These are phyloP conservation scores for Xylaria sp. DNA, from an alignment of 2,329 filamentous ascomycete species.

Conservation along the genomic window DNA sequence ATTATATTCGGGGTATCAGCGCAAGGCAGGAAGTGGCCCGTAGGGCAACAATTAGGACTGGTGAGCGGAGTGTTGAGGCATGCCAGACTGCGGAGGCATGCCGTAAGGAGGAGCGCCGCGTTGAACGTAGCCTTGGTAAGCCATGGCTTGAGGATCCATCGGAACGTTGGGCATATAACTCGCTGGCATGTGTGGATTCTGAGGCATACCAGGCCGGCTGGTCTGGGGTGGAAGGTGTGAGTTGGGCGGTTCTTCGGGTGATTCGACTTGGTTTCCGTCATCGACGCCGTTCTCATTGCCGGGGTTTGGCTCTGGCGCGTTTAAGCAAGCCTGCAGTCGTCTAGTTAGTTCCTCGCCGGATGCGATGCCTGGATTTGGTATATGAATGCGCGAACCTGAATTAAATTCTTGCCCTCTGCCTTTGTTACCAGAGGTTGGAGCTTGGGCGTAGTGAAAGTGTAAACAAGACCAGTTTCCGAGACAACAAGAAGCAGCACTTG, in stretches of 20 bases:
- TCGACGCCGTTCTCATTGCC: conserved; percentile 86
- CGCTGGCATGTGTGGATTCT: conserved; percentile 70
- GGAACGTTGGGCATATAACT: conserved; percentile 73
- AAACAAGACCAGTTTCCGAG: conserved; percentile 95
- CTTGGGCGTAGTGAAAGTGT: conserved; percentile 98
- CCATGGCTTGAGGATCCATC: conserved; percentile 79
- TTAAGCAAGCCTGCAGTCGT: conserved; percentile 82
- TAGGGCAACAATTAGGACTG: conserved; percentile 68
- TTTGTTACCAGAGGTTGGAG: conserved; percentile 98
- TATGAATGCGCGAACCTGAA: conserved; percentile 75
- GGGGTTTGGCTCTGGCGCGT: conserved; percentile 88
- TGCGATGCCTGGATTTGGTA: conserved; percentile 12
- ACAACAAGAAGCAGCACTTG: conserved; percentile 97
- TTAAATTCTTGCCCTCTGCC: conserved; percentile 98
- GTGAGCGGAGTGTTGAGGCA: conserved; percentile 85
- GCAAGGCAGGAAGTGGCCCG: conserved; percentile 50
- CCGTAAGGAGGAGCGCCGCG: conserved; percentile 75
- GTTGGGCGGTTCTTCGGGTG: conserved; percentile 87
- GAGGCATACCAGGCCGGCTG: conserved; percentile 73
- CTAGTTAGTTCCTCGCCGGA: conserved; percentile 49
- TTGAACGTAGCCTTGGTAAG: conserved; percentile 86
- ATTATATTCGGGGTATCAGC: conserved; percentile 70
- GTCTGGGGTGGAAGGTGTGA: conserved; percentile 77
- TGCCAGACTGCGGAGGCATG: conserved; percentile 80
- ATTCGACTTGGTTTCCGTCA: conserved; percentile 81